Conservation (phyloP, 2,329 filamentous ascomycete species). For the Arthrobotrys megalospora region DNA sequence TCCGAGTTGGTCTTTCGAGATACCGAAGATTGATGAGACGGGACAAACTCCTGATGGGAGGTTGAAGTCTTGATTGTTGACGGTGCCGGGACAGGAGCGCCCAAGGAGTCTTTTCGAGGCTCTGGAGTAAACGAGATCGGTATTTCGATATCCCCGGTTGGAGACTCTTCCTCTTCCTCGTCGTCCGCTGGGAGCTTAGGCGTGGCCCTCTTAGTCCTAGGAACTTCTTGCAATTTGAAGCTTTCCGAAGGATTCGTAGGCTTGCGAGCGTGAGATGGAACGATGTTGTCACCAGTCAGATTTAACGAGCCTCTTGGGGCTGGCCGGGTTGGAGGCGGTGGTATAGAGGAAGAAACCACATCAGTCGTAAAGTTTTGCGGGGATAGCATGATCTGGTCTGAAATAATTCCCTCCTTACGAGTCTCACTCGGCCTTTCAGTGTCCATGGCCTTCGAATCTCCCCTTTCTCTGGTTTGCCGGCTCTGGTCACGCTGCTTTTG, state of each 20-base stretch:
- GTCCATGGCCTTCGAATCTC: conserved; percentile 63
- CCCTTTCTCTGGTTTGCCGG: conserved; percentile 68
- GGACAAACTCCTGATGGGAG: conserved; percentile 47
- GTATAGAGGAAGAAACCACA: conserved; percentile 32
- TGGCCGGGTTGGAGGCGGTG: conserved; percentile 33
- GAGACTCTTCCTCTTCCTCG: conserved; percentile 14
- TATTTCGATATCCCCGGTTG: conserved; percentile 38
- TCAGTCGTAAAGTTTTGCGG: conserved; percentile 37
- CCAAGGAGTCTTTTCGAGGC: conserved; percentile 53
- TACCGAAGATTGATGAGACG: conserved; percentile 48
- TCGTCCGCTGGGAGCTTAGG: conserved; percentile 45
- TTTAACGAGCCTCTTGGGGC: conserved; percentile 33
- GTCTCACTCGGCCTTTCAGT: conserved; percentile 35
- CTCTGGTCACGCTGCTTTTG: conserved; percentile 66
- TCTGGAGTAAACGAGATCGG: conserved; percentile 51
- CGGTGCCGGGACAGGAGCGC: conserved; percentile 25
- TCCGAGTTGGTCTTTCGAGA: conserved; percentile 61
- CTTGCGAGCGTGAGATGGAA: conserved; percentile 59
- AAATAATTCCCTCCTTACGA: conserved; percentile 45
- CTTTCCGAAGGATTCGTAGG: conserved; percentile 70
- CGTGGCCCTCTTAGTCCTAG: conserved; percentile 73
- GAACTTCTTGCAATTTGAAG: conserved; percentile 86
- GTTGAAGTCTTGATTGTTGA: conserved; percentile 12
- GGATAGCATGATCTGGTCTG: conserved; percentile 52
- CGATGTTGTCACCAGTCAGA: conserved; percentile 42